These are phyloP conservation scores for Penicillium pulvis DNA, from an alignment of 495 filamentous ascomycete genomes.

Conservation along the genomic window DNA sequence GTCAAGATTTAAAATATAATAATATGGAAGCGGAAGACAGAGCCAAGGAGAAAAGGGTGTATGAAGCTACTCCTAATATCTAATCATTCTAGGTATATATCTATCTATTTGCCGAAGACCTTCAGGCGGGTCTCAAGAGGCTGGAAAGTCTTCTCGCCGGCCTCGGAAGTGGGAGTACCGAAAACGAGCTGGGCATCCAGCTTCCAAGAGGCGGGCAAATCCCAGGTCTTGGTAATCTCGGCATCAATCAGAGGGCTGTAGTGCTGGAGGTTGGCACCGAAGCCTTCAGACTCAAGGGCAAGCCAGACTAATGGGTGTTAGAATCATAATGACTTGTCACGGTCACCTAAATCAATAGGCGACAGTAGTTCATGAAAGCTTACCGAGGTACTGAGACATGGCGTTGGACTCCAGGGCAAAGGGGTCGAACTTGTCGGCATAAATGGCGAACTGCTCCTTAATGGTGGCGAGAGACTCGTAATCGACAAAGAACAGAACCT, in stretches of 20 bases:
- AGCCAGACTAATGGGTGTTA: slow-evolving; percentile 43
- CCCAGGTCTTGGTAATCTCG: slow-evolving; percentile 42
- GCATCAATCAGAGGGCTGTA: slow-evolving; percentile 55
- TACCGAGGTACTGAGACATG: slow-evolving; percentile 54
- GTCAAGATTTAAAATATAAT: too few species aligned
- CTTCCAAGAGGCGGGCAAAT: slow-evolving; percentile 47
- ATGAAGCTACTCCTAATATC: not conserved
- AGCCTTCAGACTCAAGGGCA: slow-evolving; percentile 50
- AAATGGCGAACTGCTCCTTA: slow-evolving; percentile 48
- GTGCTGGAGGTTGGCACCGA: slow-evolving; percentile 58
- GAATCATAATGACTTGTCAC: not conserved
- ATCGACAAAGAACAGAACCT: slow-evolving; percentile 56
- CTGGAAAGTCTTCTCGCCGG: slow-evolving; percentile 41
- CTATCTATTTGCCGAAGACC: slow-evolving; percentile 41
- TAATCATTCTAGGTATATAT: not conserved
- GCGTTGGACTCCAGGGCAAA: slow-evolving; percentile 53
- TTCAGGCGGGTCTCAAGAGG: slow-evolving; percentile 46
- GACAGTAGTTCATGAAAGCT: slow-evolving; percentile 4
- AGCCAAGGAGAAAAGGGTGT: too few species aligned
- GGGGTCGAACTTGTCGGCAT: slow-evolving; percentile 51
- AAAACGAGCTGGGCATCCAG: slow-evolving; percentile 56
- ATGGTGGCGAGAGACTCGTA: slow-evolving; percentile 37
- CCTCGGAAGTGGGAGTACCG: slow-evolving; percentile 37
- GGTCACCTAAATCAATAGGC: not conserved
- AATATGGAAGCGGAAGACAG: too few species aligned